These are phyloP conservation scores for Metarhizium robertsii DNA, from an alignment of 2,329 filamentous ascomycete species.

Conservation along the genomic window DNA sequence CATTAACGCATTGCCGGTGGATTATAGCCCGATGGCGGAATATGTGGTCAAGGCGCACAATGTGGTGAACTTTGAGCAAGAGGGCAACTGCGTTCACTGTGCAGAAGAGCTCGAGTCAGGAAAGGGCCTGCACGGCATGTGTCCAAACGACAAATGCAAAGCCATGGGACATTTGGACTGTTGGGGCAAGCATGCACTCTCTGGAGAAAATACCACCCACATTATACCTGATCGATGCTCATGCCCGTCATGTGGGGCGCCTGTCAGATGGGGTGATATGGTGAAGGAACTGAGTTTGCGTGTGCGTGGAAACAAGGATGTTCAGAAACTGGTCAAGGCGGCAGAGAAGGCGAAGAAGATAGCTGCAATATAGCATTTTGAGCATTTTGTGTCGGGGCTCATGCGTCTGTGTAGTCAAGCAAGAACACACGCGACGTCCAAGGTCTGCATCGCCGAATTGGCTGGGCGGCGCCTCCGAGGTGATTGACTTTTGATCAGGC, in stretches of 20 bases:
- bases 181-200: conserved; percentile 45
- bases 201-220: conserved; percentile 23
- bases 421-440: neutral
- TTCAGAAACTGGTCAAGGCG: conserved; percentile 58
- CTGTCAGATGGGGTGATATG: conserved; percentile 63
- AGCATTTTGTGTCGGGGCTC: neutral
- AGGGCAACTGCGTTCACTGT: conserved; percentile 48
- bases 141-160: conserved; percentile 43
- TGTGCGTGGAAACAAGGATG: conserved; percentile 58
- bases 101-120: conserved; percentile 32
- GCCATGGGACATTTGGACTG: conserved; percentile 51
- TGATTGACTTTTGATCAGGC: no score
- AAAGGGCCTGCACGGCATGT: conserved; percentile 47
- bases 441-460: neutral
- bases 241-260: conserved; percentile 61
- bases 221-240: conserved; percentile 59
- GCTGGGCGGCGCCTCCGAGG: neutral
- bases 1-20: conserved; percentile 44
- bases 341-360: conserved; percentile 21
- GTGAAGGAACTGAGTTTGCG: conserved; percentile 76
- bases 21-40: conserved; percentile 42
- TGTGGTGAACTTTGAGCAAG: conserved; percentile 45
- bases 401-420: neutral
- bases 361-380: neutral
- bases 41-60: conserved; percentile 47